Evolutionary conservation across 208 protist species (phyloP), one percentile per base, ranked within the genome.

Genomic region (Trypanosoma conorhini): DNA sequence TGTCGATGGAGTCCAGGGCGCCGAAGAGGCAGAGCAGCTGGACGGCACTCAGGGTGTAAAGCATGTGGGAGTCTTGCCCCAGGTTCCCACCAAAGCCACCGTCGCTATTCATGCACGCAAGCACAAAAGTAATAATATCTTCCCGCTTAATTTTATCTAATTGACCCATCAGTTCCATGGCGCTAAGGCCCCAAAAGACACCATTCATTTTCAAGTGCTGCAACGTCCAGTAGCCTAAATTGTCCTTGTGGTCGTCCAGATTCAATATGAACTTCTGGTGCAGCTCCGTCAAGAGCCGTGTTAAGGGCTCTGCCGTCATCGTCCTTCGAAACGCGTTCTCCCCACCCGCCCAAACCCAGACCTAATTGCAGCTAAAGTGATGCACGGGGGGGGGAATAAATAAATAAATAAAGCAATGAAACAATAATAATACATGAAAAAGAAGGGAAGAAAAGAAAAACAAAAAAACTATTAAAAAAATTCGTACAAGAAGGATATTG

Each of bases 11-110:
- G 50, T 91, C 80, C 9, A 97, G 30, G 0, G 72, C 76, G 76
- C 88, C 87, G 50, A 94, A 92, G 3, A 98, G 72, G 42, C 89
- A 87, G 22, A 98, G 84, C 19, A 99, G 48, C 78, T 99, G 98
- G 31, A 99, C 61, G 0, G 98, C 99, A 48, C 87, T 98, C 24
- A 99, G 81, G 3, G 99, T 99, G 83, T 99, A 99, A 3, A 99
- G 89, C 51, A 99, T 70, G 80, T 99, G 98, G 21, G 98, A 86
- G 74, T 99, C 99, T 76, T 99, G 98, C 3, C 89, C 94, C 8
- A 88, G 72, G 77, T 98, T 99, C 22, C 99, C 99, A 46, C 93
- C 96, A 85, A 99, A 99, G 12, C 99, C 99, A 62, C 99, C 98
- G 74, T 97, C 91, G 38, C 66, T 62, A 70, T 98, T 91, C 69